Conservation (phyloP, 441 rosid genomes). For the Manihot esculenta region DNA sequence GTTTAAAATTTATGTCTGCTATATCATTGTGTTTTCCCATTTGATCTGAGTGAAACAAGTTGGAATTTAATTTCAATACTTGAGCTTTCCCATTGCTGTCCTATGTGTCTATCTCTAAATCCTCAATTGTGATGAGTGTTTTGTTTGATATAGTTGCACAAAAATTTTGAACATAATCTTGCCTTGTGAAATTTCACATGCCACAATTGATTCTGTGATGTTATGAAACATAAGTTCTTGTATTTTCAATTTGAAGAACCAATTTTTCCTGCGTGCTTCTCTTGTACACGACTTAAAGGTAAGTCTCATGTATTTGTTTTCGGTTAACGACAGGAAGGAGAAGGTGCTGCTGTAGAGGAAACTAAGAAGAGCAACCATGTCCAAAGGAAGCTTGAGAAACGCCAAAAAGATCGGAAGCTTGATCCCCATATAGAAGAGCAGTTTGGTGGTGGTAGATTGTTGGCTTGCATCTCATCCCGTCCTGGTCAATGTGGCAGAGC, state of each 20-base stretch:
- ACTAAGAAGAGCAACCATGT: constrained; percentile 54
- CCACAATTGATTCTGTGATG: not conserved
- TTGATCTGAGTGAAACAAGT: not conserved
- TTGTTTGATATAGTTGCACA: not conserved
- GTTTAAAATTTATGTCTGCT: no score
- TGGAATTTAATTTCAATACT: not conserved
- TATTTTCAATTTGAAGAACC: not conserved
- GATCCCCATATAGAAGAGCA: constrained; percentile 58
- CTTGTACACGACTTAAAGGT: no score
- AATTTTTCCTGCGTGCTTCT: not conserved
- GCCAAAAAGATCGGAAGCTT: constrained; percentile 44
- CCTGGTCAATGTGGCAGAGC: constrained; percentile 64
- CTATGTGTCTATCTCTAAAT: not conserved
- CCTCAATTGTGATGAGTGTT: no score
- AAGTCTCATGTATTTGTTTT: not conserved
- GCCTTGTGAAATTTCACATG: not conserved
- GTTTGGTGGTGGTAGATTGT: constrained; percentile 48
- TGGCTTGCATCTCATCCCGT: constrained; percentile 54
- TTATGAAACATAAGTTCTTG: not conserved
- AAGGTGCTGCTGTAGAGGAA: constrained; percentile 39
- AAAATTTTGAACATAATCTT: not conserved
- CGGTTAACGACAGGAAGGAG: constrained; percentile 41
- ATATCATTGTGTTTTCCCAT: not conserved
- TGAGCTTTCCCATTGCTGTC: not conserved
- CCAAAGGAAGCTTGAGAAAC: constrained; percentile 45